phyloP scores from a whole-genome alignment of 768 basidiomycete genomes.

The Solioccasus polychromus region DNA sequence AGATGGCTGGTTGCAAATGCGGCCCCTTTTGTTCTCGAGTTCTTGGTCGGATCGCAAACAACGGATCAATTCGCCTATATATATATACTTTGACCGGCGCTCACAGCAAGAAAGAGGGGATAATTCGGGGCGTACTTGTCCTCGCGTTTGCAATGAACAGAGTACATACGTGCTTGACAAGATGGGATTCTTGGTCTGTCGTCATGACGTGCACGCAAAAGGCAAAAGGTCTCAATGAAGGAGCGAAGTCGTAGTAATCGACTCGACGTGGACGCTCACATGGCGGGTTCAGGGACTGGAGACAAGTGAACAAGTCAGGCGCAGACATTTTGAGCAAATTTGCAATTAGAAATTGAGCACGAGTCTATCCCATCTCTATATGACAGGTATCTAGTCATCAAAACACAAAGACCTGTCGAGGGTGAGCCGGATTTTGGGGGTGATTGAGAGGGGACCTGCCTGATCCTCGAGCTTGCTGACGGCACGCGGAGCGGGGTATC shows the following conservation, averaged over 20 bases:
- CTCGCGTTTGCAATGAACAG: constrained; percentile 41
- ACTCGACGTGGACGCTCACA: constrained; percentile 30
- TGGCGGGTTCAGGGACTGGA: constrained; percentile 39
- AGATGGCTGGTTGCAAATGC: constrained; percentile 36
- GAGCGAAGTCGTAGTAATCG: constrained; percentile 28
- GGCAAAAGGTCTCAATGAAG: no score
- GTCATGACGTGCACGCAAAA: no score
- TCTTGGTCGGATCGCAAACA: constrained; percentile 43
- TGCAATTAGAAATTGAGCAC: no score
- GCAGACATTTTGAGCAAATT: no score
- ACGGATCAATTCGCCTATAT: not conserved
- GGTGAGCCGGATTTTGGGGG: constrained; percentile 12
- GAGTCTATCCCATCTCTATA: no score
- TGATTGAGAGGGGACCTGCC: constrained; percentile 37
- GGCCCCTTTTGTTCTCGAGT: constrained; percentile 34
- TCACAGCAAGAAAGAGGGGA: constrained; percentile 39
- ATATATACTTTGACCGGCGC: constrained; percentile 3
- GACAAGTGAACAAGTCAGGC: constrained; percentile 39
- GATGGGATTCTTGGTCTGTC: constrained; percentile 36
- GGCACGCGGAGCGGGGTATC: constrained; percentile 82
- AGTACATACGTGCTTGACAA: constrained; percentile 39
- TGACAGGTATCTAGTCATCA: constrained; percentile 18
- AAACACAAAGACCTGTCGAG: constrained; percentile 41
- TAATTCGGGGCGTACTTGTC: constrained; percentile 53
- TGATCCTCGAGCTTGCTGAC: constrained; percentile 93